These are phyloP conservation scores for Colletotrichum sojae DNA, from an alignment of 2,329 filamentous ascomycete genomes.

Conservation along the genomic window DNA sequence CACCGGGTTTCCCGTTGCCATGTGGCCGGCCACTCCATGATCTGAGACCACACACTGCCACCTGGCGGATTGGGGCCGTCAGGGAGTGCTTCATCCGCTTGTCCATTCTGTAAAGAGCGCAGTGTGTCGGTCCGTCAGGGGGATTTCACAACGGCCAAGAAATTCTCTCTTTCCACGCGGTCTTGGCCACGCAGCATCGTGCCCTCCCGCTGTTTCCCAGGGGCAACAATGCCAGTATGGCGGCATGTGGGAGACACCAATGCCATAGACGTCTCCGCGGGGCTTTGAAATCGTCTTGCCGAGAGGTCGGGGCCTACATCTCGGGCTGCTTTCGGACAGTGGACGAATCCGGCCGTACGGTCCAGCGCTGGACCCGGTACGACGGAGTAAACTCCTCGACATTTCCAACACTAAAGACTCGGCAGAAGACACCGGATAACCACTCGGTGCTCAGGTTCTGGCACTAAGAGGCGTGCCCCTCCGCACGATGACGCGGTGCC, in stretches of 20 bases:
- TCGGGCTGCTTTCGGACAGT: slow-evolving; percentile 10
- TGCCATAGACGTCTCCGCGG: slow-evolving; percentile 2
- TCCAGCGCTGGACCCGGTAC: not conserved
- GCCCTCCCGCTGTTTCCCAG: not conserved
- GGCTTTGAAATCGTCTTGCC: slow-evolving; percentile 6
- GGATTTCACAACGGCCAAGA: not conserved
- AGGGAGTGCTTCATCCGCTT: not conserved
- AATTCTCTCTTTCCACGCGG: not conserved
- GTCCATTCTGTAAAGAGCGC: not conserved
- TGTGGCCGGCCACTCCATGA: not conserved
- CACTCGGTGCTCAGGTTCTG: not conserved
- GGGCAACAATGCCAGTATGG: not conserved
- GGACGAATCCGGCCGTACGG: not conserved
- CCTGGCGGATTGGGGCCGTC: not conserved
- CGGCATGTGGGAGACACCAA: not conserved
- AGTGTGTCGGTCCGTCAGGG: not conserved
- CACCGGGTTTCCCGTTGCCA: no score
- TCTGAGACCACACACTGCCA: not conserved
- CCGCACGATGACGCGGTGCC: not conserved
- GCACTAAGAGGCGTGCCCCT: not conserved
- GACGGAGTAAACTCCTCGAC: not conserved
- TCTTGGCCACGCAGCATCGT: not conserved
- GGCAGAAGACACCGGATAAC: not conserved
- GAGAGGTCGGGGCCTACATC: not conserved
- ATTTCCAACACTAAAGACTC: not conserved